Percentiles rank a stretch among this genome's conserved stretches.
Evolutionary conservation across 1,284 basidiomycete genomes (phyloP).

Genomic region (Ceratobasidium sp.): DNA sequence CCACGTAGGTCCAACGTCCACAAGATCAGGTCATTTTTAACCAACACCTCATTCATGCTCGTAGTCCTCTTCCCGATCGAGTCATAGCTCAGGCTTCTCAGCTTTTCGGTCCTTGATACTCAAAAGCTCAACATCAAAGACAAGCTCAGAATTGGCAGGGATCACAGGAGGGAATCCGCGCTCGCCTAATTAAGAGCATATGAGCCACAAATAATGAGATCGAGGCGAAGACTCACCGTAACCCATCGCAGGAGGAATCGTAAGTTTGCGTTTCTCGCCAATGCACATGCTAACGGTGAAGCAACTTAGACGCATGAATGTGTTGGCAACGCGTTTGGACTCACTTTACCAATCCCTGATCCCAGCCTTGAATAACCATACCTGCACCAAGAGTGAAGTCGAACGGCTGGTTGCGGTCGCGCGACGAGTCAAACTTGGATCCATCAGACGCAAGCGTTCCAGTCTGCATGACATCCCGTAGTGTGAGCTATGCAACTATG

Average conservation of each 20-base stretch:
- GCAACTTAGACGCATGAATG: background rate
- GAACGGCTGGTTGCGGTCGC: constrained; percentile 76
- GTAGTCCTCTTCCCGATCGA: constrained; percentile 8
- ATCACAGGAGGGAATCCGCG: constrained; percentile 84
- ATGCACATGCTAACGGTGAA: constrained; percentile 91
- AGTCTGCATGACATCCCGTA: constrained; percentile 64
- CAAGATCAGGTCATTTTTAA: background rate
- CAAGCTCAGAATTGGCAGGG: constrained; percentile 85
- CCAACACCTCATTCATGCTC: background rate
- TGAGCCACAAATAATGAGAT: constrained; percentile 51
- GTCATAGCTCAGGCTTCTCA: constrained; percentile 29
- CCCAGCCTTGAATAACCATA: constrained; percentile 89
- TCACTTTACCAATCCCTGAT: constrained; percentile 73
- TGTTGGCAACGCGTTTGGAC: background rate
- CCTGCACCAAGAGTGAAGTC: constrained; percentile 79
- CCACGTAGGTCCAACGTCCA: background rate
- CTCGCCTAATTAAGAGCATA: constrained; percentile 66
- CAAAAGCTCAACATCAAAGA: constrained; percentile 90
- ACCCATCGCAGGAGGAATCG: constrained; percentile 81
- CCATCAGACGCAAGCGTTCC: constrained; percentile 80
- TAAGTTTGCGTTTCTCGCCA: constrained; percentile 90
- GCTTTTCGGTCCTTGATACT: constrained; percentile 61
- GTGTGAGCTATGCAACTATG: background rate
- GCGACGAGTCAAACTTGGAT: constrained; percentile 88
- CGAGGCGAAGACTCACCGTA: constrained; percentile 76